Evolutionary conservation across 2,329 filamentous ascomycete genomes (phyloP).

Genomic region (Xylariales sp.): DNA sequence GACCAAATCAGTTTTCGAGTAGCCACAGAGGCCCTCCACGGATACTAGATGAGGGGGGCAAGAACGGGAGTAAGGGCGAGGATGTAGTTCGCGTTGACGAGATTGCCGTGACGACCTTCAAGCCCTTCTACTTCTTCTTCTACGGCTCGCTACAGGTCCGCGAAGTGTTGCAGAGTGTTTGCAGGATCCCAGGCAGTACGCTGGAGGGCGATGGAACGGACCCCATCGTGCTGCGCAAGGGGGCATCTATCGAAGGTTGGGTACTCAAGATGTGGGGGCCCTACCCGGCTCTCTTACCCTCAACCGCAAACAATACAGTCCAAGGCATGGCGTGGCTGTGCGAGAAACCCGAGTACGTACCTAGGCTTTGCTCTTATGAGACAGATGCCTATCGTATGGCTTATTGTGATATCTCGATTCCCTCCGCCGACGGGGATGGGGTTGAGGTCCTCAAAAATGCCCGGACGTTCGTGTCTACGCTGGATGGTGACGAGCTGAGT

Average conservation of each 20-base stretch:
- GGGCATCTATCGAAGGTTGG: conserved; percentile 40
- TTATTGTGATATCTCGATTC: conserved; percentile 33
- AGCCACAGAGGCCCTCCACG: background rate
- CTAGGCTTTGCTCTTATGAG: conserved; percentile 35
- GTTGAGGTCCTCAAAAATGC: conserved; percentile 33
- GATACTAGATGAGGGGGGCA: background rate
- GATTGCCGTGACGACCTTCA: conserved; percentile 29
- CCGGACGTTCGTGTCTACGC: conserved; percentile 38
- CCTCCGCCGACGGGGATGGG: background rate
- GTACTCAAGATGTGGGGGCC: conserved; percentile 37
- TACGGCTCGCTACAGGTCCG: conserved; percentile 43
- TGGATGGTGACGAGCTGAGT: conserved; percentile 3
- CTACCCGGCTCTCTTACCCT: conserved; percentile 40
- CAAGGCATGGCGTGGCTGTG: conserved; percentile 42
- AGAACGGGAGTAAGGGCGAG: background rate
- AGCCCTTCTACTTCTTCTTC: conserved; percentile 48
- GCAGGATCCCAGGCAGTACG: background rate
- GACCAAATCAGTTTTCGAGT: background rate
- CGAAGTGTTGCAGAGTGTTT: conserved; percentile 19
- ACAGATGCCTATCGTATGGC: conserved; percentile 39
- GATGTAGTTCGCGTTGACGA: background rate
- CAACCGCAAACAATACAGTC: conserved; percentile 23
- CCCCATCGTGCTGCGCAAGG: background rate
- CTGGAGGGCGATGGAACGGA: background rate
- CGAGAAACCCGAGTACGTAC: conserved; percentile 34